Evolutionary conservation across 305 asterid species (phyloP).

Genomic region (Ilex paraguariensis): DNA sequence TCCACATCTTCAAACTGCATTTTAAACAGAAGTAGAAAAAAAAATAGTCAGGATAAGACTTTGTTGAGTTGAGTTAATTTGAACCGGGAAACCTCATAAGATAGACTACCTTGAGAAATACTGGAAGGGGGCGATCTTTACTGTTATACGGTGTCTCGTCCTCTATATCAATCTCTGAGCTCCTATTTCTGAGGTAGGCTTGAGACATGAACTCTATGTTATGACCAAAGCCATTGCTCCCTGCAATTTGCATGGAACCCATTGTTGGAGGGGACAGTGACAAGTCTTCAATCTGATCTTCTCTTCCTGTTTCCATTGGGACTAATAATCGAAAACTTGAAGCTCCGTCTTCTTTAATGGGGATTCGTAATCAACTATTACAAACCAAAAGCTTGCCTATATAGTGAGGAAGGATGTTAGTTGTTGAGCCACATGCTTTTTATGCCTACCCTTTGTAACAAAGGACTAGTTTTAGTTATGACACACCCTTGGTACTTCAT

Average conservation of each 20-base stretch:
- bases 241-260: slow-evolving; percentile 58
- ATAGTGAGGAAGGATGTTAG: slow-evolving; percentile 18
- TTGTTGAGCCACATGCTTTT: slow-evolving; percentile 64
- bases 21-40: not conserved
- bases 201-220: slow-evolving; percentile 57
- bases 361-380: slow-evolving; percentile 13
- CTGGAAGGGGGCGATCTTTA: slow-evolving; percentile 62
- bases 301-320: slow-evolving; percentile 42
- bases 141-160: slow-evolving; percentile 28
- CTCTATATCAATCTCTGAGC: slow-evolving; percentile 62
- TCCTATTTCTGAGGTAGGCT: slow-evolving; percentile 34
- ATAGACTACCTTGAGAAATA: slow-evolving; percentile 68
- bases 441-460: slow-evolving; percentile 28
- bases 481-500: slow-evolving; percentile 40
- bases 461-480: slow-evolving; percentile 42
- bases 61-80: too few relatives aligned
- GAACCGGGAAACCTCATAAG: not conserved
- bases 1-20: slow-evolving; percentile 85
- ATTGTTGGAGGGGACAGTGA: slow-evolving; percentile 47
- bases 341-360: slow-evolving; percentile 4
- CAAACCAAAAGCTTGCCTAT: slow-evolving; percentile 32
- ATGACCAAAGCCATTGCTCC: slow-evolving; percentile 56
- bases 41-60: not conserved
- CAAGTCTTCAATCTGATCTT: slow-evolving; percentile 57
- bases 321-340: not conserved